Evolutionary conservation across 176 grass and related monocot genomes (phyloP).

Genomic region (Oryza australiensis): DNA sequence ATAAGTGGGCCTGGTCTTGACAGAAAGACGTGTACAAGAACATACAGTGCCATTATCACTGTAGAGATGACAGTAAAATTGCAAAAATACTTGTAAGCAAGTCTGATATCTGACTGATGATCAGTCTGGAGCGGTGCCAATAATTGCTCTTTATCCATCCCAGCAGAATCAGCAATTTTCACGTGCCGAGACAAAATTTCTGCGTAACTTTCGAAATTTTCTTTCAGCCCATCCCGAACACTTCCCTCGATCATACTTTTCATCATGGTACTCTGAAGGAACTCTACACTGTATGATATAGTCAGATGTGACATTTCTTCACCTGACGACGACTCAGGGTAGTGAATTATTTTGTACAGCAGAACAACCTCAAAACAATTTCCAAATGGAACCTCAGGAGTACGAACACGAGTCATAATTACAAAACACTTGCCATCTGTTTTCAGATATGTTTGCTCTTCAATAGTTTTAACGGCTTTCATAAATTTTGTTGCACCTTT

Average conservation of each 20-base stretch:
- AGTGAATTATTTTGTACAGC: slow-evolving; percentile 74
- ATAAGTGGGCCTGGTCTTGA: slow-evolving; percentile 43
- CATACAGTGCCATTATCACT: slow-evolving; percentile 56
- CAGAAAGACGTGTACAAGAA: slow-evolving; percentile 77
- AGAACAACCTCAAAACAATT: slow-evolving; percentile 81
- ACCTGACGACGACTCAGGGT: slow-evolving; percentile 38
- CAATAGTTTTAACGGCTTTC: slow-evolving; percentile 72
- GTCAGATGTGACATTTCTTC: slow-evolving; percentile 58
- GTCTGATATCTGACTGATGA: slow-evolving; percentile 54
- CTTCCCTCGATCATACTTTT: slow-evolving; percentile 77
- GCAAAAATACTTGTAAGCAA: slow-evolving; percentile 76
- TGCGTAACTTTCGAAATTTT: slow-evolving; percentile 72
- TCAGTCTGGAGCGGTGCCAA: slow-evolving; percentile 64
- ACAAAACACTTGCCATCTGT: slow-evolving; percentile 67
- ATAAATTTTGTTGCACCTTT: slow-evolving; percentile 58
- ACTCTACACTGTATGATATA: slow-evolving; percentile 75
- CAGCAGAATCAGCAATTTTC: slow-evolving; percentile 48
- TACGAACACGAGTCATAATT: slow-evolving; percentile 56
- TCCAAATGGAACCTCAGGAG: slow-evolving; percentile 79
- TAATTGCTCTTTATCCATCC: slow-evolving; percentile 76
- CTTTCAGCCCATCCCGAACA: slow-evolving; percentile 66
- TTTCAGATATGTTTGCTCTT: slow-evolving; percentile 81
- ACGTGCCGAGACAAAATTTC: slow-evolving; percentile 55
- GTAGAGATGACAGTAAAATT: slow-evolving; percentile 67
- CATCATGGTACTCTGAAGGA: slow-evolving; percentile 79